Conservation (phyloP, 1,284 basidiomycete genomes). For the Pseudozyma hubeiensis region DNA sequence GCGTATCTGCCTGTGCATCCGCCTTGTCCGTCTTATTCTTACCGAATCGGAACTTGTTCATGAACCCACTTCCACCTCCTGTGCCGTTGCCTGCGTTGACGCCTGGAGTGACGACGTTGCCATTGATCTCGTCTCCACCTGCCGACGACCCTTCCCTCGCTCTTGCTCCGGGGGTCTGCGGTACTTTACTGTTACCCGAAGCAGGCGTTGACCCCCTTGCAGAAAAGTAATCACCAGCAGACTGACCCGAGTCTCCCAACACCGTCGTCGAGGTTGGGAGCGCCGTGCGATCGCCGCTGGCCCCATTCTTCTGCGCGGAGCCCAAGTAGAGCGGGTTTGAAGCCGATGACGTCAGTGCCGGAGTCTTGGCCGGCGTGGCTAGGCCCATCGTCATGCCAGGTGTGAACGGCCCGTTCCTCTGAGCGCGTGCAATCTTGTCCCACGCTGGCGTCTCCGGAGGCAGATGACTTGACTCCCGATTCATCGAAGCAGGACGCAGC, state of each 20-base stretch:
- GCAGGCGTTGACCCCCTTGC: constrained; percentile 16
- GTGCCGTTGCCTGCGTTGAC: constrained; percentile 8
- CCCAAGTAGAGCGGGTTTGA: constrained; percentile 26
- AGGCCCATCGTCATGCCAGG: constrained; percentile 59
- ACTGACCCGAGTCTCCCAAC: constrained; percentile 6
- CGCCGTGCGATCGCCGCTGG: constrained; percentile 15
- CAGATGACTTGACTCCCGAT: background rate
- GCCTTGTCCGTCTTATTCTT: constrained; percentile 44
- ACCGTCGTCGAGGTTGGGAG: constrained; percentile 31
- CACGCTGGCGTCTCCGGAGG: constrained; percentile 41
- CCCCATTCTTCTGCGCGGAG: constrained; percentile 22
- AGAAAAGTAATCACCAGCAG: constrained; percentile 51
- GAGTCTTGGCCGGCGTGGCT: constrained; percentile 53
- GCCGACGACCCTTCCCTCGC: constrained; percentile 22
- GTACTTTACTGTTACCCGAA: constrained; percentile 1
- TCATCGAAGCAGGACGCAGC: constrained; percentile 34
- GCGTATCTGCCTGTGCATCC: constrained; percentile 17
- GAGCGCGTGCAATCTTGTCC: constrained; percentile 34
- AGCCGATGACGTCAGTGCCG: constrained; percentile 42
- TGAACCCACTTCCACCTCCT: constrained; percentile 39
- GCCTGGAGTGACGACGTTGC: constrained; percentile 22
- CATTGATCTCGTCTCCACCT: constrained; percentile 27
- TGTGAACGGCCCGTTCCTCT: constrained; percentile 64
- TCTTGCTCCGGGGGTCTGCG: constrained; percentile 18
- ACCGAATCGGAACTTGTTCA: constrained; percentile 54